phyloP scores from a whole-genome alignment of 345 rosid species.

The Mercurialis annua region DNA sequence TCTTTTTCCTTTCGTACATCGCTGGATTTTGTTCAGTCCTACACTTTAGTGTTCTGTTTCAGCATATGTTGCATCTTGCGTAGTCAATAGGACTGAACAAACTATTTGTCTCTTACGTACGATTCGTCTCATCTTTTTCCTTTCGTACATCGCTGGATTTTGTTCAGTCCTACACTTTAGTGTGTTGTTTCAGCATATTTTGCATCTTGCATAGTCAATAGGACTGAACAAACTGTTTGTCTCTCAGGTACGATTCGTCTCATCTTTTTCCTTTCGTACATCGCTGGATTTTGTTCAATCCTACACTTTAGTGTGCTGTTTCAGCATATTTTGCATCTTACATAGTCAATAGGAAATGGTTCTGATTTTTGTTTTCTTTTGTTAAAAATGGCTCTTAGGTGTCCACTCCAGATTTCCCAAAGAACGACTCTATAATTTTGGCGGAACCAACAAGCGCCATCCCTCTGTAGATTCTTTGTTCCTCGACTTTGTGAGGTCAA shows the following conservation, averaged over 20 bases:
- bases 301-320: no score
- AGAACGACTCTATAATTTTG: constrained; percentile 48
- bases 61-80: constrained; percentile 50
- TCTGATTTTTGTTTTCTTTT: neutral
- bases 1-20: neutral
- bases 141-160: constrained; percentile 45
- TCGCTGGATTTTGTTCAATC: no score
- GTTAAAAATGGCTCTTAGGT: constrained; percentile 28
- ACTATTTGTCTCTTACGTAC: constrained; percentile 65
- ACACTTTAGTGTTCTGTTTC: no score
- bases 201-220: constrained; percentile 53
- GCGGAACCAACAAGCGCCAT: constrained; percentile 44
- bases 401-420: constrained; percentile 50
- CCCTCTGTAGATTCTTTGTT: constrained; percentile 47
- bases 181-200: no score
- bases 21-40: no score
- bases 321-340: no score
- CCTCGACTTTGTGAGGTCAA: constrained; percentile 40
- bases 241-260: constrained; percentile 45
- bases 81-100: constrained; percentile 62
- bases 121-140: neutral
- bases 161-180: constrained; percentile 41
- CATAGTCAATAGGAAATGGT: no score
- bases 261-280: neutral
- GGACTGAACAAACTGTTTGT: constrained; percentile 63